Evolutionary conservation across 2,329 filamentous ascomycete genomes (phyloP).

Genomic region (Metarhizium rileyi): DNA sequence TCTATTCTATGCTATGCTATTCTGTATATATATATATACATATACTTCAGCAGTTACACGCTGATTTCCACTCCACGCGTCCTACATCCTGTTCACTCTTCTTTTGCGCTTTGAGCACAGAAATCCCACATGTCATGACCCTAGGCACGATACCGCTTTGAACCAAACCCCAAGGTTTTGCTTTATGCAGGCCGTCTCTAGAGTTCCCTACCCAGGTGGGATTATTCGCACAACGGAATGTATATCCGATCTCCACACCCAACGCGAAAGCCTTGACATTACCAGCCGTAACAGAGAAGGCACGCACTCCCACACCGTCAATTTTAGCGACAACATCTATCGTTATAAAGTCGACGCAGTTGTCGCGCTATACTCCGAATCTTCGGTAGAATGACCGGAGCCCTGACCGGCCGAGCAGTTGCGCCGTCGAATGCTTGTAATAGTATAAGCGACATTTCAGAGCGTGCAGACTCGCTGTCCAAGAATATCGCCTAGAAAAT

Average conservation of each 20-base stretch:
- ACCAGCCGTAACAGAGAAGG: conserved; percentile 10
- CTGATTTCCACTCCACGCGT: too few species aligned
- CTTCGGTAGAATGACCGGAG: conserved; percentile 20
- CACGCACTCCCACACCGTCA: conserved; percentile 8
- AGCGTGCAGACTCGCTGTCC: conserved; percentile 41
- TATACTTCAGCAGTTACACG: too few species aligned
- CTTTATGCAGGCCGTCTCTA: too few species aligned
- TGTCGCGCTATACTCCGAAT: conserved; percentile 36
- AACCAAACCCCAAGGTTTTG: too few species aligned
- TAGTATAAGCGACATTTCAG: conserved; percentile 42
- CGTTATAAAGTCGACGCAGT: neutral
- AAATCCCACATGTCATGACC: too few species aligned
- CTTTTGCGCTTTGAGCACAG: too few species aligned
- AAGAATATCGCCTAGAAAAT: conserved; percentile 44
- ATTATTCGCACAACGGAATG: conserved; percentile 10
- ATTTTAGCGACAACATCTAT: neutral
- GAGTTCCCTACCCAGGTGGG: conserved; percentile 3
- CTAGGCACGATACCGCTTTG: too few species aligned
- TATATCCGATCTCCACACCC: conserved; percentile 9
- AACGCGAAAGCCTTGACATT: conserved; percentile 9
- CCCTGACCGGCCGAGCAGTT: conserved; percentile 27
- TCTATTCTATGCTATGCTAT: too few species aligned
- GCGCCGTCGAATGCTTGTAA: conserved; percentile 42
- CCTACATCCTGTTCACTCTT: too few species aligned
- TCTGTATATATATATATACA: too few species aligned